Base-by-base conservation (phyloP, 768 basidiomycete species). In the Tylopilus sp. region DNA sequence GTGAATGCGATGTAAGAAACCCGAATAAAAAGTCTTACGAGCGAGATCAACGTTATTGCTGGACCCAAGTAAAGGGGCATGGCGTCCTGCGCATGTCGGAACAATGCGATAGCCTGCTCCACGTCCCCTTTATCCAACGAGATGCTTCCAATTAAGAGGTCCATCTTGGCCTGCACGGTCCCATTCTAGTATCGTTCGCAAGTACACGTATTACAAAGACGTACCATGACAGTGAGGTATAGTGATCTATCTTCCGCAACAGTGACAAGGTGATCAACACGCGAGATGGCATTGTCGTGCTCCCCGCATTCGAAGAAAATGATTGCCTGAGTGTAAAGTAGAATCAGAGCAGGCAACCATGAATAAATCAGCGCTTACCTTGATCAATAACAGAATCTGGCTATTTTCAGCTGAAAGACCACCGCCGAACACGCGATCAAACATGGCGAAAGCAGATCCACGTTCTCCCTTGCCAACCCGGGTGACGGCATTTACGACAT, bases 341-440 rank as follows among this genome's bases (percentile, higher is more conserved):
- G 4, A 1, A 19, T 34, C 4, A 0, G 3, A 21, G 26, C 17
- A 21, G 28, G 11, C 2, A 33, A 1, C 1, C 0, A 22, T 0
- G 10, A 28, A 10, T 5, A n/a, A 1, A 38, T 11, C 2, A 6
- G 13, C 2, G 3, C 19, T 17, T 21, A 50, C 60, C 56, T 59
- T 62, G 25, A 62, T 46, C 0, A 55, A 28, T 16, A 62, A 37
- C 6, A 62, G 45, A 47, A 59, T n/a, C n/a, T n/a, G 33, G 4
- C 28, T 37, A 14, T 22, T 52, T n/a, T 62, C 60, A 7, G 12
- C 9, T 10, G 36, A 2, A 12, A 22, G 26, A 12, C 29, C 21
- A 0, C 53, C 28, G 4, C 8, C 24, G 21, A 62, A 53, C 3
- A 45, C 46, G 13, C 59, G 56, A 30, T 62, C 56, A 24, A 61